These are phyloP conservation scores for Wakefieldia striispora DNA, from an alignment of 768 basidiomycete species.

Conservation along the genomic window DNA sequence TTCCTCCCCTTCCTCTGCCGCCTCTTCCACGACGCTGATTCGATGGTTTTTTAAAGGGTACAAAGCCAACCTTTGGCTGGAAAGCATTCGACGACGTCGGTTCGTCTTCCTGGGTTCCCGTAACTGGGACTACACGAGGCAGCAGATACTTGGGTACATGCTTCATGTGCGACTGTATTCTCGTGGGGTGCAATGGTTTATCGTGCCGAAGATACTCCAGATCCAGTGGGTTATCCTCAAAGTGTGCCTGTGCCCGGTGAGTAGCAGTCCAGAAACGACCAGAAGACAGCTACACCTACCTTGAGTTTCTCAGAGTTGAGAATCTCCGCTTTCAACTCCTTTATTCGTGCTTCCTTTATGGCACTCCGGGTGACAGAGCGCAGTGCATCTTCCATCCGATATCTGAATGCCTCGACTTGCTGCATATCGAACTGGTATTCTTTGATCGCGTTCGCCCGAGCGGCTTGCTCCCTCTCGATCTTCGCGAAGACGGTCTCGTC, in stretches of 20 bases:
- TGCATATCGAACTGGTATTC: conserved; percentile 95
- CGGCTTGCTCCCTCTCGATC: conserved; percentile 75
- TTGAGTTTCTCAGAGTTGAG: conserved; percentile 96
- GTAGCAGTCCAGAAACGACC: not conserved
- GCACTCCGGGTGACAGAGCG: conserved; percentile 82
- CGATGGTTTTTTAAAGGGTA: conserved; percentile 68
- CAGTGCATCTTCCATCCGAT: conserved; percentile 96
- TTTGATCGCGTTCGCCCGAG: conserved; percentile 54
- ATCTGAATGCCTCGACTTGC: conserved; percentile 95
- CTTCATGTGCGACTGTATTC: conserved; percentile 93
- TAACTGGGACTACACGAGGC: conserved; percentile 61
- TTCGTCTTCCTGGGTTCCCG: conserved; percentile 35
- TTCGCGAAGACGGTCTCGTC: conserved; percentile 68
- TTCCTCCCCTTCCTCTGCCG: conserved; percentile 40
- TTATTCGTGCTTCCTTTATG: conserved; percentile 87
- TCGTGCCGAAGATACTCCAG: conserved; percentile 92
- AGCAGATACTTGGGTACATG: conserved; percentile 92
- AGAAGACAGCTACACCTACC: conserved; percentile 42
- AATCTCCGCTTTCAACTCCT: conserved; percentile 91
- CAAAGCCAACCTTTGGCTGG: conserved; percentile 49
- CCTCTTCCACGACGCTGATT: conserved; percentile 52
- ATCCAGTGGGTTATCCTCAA: conserved; percentile 95
- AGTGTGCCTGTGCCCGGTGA: conserved; percentile 70
- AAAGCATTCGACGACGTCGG: conserved; percentile 8
- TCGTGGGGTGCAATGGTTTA: conserved; percentile 86